These are phyloP conservation scores for Trichoderma endophyticum DNA, from an alignment of 2,329 filamentous ascomycete genomes.

Conservation along the genomic window DNA sequence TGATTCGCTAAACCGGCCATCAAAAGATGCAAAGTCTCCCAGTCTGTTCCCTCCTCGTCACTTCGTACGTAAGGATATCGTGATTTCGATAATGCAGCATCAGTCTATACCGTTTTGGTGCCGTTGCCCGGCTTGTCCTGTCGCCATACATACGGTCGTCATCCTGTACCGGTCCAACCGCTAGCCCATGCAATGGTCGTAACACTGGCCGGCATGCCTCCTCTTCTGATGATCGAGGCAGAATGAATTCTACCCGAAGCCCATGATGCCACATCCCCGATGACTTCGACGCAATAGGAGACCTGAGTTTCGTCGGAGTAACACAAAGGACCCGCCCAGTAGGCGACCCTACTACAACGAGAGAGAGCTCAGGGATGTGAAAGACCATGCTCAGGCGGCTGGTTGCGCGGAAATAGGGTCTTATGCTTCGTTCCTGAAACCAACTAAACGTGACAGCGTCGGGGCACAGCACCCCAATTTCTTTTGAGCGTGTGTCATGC, in stretches of 20 bases:
- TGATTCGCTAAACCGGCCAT: constrained; percentile 4
- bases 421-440: constrained; percentile 23
- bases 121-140: constrained; percentile 23
- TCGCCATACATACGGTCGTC: constrained; percentile 26
- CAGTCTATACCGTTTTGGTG: constrained; percentile 57
- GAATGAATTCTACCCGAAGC: constrained; percentile 53
- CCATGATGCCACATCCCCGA: constrained; percentile 35
- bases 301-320: constrained; percentile 45
- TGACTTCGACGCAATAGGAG: constrained; percentile 22
- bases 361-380: constrained; percentile 65
- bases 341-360: constrained; percentile 65
- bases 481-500: constrained; percentile 23
- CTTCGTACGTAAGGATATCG: constrained; percentile 66
- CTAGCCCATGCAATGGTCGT: constrained; percentile 63
- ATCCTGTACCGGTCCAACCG: constrained; percentile 60
- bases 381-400: constrained; percentile 55
- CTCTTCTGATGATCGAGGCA: constrained; percentile 50
- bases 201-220: constrained; percentile 39
- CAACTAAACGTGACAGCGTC: constrained; percentile 29
- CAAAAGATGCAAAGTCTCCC: constrained; percentile 37
- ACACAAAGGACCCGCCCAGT: constrained; percentile 63
- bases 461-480: constrained; percentile 33
- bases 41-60: constrained; percentile 45
- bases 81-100: constrained; percentile 72
- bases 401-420: constrained; percentile 33